These are phyloP conservation scores for Rhizoclosmatium globosum DNA, from an alignment of 192 early-diverging fungal species.

Conservation along the genomic window DNA sequence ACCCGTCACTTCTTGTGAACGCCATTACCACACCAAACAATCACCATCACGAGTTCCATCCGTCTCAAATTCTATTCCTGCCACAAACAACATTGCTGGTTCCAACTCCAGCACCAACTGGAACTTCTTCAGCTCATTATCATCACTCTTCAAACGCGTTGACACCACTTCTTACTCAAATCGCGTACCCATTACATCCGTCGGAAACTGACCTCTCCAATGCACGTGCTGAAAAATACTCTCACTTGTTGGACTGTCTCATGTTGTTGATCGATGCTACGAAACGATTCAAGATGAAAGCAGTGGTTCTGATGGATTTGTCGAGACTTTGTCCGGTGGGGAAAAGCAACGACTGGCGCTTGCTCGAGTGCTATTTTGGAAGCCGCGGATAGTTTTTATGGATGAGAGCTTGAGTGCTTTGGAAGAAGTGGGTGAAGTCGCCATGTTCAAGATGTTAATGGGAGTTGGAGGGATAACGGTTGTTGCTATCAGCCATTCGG, in stretches of 20 bases:
- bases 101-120: conserved; percentile 47
- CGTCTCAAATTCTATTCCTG: conserved; percentile 65
- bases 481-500: conserved; percentile 11
- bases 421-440: conserved; percentile 35
- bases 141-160: conserved; percentile 66
- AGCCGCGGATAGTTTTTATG: conserved; percentile 74
- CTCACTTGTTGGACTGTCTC: conserved; percentile 77
- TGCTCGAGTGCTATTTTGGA: conserved; percentile 59
- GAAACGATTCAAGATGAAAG: background rate
- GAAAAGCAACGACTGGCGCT: conserved; percentile 57
- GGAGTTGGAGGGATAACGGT: background rate
- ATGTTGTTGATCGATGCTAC: conserved; percentile 52
- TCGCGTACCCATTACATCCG: conserved; percentile 42
- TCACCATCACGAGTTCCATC: conserved; percentile 34
- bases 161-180: conserved; percentile 44
- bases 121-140: too few relatives aligned
- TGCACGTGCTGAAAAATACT: conserved; percentile 75
- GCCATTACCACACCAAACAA: too few relatives aligned
- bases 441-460: conserved; percentile 4
- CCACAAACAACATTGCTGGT: conserved; percentile 58
- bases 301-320: background rate
- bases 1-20: conserved; percentile 6
- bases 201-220: too few relatives aligned
- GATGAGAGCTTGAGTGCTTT: conserved; percentile 52
- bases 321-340: conserved; percentile 31